Base-by-base conservation (phyloP, 495 filamentous ascomycete species). In the Endocarpon pusillum region DNA sequence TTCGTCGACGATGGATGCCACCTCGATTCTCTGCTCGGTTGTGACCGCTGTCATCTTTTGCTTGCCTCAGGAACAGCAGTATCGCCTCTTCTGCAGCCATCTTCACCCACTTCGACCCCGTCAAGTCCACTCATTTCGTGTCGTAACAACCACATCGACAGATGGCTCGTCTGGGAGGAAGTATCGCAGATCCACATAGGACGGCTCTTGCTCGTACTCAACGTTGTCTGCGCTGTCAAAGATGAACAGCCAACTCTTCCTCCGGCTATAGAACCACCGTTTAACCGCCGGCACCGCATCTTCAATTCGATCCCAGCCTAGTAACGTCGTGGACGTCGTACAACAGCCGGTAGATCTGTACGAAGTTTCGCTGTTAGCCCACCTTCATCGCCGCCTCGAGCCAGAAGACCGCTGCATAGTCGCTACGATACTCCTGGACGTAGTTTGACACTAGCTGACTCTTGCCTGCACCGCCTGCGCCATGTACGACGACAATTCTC, bases 381-480 rank as follows among this genome's bases (percentile, higher is more conserved):
- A 39, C 40, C 12, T 38, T 39, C 35, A 24, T 34, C 7, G 42
- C 44, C 10, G 44, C 39, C 36, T 47, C 44, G 15, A 49, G 34
- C 43, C 44, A 49, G 23, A 47, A 44, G 4, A 22, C 35, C 20
- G 43, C 46, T 8, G 29, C 35, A 24, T 49, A 43, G 9, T 42
- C 17, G 1, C 10, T 5, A 9, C 32, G 37, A 33, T 42, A 31
- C 29, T 47, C 37, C n/a, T 33, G 29, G 3, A 43, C 17, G 19
- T 44, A 40, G 28, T 29, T 16, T 9, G 44, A 38, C 1, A 40
- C 38, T 10, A 49, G 40, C 35, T 49, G 46, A 12, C 41, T 33
- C 30, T 49, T 49, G 3, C 44, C 46, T 15, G 38, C 32, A 9
- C 46, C 46, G 16, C 46, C 46, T 3, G 44, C 33, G 22, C 46